These are phyloP conservation scores for Flaveria sonorensis DNA, from an alignment of 129 eudicot species.

Conservation along the genomic window DNA sequence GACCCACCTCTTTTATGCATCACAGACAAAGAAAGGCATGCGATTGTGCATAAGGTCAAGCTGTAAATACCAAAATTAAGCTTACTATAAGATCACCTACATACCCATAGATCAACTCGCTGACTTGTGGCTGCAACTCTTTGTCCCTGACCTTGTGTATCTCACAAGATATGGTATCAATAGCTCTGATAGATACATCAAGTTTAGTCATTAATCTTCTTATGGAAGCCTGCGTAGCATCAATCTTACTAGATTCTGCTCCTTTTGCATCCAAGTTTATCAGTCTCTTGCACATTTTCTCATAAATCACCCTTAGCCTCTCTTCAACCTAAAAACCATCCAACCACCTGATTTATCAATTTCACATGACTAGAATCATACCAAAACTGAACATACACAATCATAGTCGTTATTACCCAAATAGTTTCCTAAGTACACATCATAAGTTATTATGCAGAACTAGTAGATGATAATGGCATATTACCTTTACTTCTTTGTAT, in stretches of 20 bases:
- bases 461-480: background rate
- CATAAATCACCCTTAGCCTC: conserved; percentile 70
- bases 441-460: background rate
- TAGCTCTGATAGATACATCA: conserved; percentile 68
- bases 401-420: background rate
- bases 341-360: conserved; percentile 40
- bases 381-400: conserved; percentile 10
- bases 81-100: conserved; percentile 25
- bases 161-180: conserved; percentile 71
- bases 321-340: conserved; percentile 82
- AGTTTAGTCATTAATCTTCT: conserved; percentile 67
- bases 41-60: background rate
- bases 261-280: conserved; percentile 68
- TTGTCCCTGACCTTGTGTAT: conserved; percentile 86
- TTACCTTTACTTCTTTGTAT: conserved; percentile 93
- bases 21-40: background rate
- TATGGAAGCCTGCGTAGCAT: conserved; percentile 67
- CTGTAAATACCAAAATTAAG: conserved; percentile 3
- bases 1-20: background rate
- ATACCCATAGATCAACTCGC: conserved; percentile 78
- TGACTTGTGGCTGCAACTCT: conserved; percentile 82
- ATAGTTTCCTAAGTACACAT: background rate
- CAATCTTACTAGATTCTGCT: conserved; percentile 82
- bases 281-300: conserved; percentile 77
- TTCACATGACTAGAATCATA: conserved; percentile 29